Evolutionary conservation across 352 stramenopile genomes (phyloP), one percentile per base, ranked within the genome.

Genomic region (Phytophthora gonapodyides): DNA sequence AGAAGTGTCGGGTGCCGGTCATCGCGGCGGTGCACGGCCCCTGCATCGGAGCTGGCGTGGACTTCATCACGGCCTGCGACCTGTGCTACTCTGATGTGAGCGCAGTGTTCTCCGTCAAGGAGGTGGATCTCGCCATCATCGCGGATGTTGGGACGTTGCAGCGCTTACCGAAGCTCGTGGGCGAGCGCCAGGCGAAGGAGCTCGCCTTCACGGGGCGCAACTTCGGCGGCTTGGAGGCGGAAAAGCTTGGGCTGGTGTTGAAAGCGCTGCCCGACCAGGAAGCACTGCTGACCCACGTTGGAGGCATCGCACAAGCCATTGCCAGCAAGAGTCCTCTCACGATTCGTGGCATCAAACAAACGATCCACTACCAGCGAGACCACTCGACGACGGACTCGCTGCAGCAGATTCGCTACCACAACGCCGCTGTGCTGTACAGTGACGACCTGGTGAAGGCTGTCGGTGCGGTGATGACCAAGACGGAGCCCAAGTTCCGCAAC

Each of bases 121-220:
- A 97, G 48, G 82, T 96, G 44, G 89, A 97, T 49, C 70, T 97
- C 36, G 89, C 84, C 7, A 97, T 97, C 61, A 81, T 96, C 46
- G 89, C 89, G 16, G 89, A 97, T 75, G 73, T 97, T 7, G 89
- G 89, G 9, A 96, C 89, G 33, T 71, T 97, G 48, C 89, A 97
- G 62, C 84, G 89, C 11, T 69, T 97, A 13, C 89, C 89, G 0
- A 89, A 90, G 58, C 80, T 96, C 45, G 62, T 97, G 30, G 89
- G 89, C 36, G 84, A 96, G 64, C 84, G 89, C 59, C 80, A 81
- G 21, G 82, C 89, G 7, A 94, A 94, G 64, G 89, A 97, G 61
- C 69, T 96, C 2, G 75, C 86, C 16, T 96, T 84, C 72, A 97
- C 89, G 12, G 88, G 89, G 10, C 82, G 89, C 35, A 80, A 83